Evolutionary conservation across 345 rosid species (phyloP).

Genomic region (Rhodamnia argentea): DNA sequence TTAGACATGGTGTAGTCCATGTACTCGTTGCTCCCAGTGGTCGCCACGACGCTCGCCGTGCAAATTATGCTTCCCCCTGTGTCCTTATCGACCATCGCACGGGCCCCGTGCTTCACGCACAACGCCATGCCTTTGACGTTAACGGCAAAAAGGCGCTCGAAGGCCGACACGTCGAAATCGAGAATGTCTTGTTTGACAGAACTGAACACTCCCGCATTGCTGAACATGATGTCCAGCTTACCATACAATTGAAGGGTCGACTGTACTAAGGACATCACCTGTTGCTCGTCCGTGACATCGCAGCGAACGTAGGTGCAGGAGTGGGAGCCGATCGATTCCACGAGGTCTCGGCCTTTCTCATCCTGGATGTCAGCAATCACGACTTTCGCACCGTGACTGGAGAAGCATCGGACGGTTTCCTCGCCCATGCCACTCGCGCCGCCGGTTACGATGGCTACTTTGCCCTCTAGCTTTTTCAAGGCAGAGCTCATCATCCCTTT

Average conservation of each 20-base stretch:
- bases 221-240: constrained; percentile 25
- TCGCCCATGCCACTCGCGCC: constrained; percentile 13
- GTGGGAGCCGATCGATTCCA: constrained; percentile 1
- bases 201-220: constrained; percentile 21
- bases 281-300: constrained; percentile 13
- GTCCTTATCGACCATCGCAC: constrained; percentile 20
- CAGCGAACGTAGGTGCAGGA: constrained; percentile 9
- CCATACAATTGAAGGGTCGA: constrained; percentile 5
- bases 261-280: constrained; percentile 7
- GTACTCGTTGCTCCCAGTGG: neutral
- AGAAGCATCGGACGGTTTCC: constrained; percentile 3
- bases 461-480: constrained; percentile 1
- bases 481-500: neutral
- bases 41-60: constrained; percentile 16
- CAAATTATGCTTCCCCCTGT: constrained; percentile 32
- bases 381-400: constrained; percentile 3
- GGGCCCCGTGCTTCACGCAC: constrained; percentile 14
- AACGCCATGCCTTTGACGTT: constrained; percentile 4
- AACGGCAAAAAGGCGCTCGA: constrained; percentile 5
- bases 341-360: constrained; percentile 6
- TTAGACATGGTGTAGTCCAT: constrained; percentile 25
- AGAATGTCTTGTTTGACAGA: constrained; percentile 12
- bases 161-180: neutral
- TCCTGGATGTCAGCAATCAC: constrained; percentile 16
- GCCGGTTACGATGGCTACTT: constrained; percentile 19